Evolutionary conservation across 305 asterid species (phyloP).

Genomic region (Solanum aculeatissimum): DNA sequence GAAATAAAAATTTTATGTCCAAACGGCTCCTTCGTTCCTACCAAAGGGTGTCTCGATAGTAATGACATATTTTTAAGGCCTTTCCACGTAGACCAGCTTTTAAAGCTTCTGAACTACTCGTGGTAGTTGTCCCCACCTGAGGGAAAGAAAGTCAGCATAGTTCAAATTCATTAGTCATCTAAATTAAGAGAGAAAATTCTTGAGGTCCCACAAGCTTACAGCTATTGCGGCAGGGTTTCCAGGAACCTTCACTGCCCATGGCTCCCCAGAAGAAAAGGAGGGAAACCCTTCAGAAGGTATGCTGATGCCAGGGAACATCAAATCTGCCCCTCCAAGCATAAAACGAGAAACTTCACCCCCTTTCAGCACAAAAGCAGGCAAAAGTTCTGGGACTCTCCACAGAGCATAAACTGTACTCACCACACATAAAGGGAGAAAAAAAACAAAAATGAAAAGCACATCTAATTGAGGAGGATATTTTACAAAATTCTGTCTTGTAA

Average conservation of each 20-base stretch:
- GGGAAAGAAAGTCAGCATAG: constrained; percentile 1
- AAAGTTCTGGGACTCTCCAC: constrained; percentile 87
- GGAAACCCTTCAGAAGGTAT: constrained; percentile 73
- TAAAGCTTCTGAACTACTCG: constrained; percentile 73
- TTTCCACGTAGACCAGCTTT: constrained; percentile 91
- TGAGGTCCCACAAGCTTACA: constrained; percentile 34
- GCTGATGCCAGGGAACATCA: constrained; percentile 92
- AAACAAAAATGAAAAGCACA: background rate
- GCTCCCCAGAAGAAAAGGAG: constrained; percentile 72
- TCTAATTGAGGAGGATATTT: background rate
- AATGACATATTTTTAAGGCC: constrained; percentile 74
- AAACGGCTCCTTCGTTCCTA: constrained; percentile 11
- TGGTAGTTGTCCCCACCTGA: constrained; percentile 87
- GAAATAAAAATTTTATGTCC: background rate
- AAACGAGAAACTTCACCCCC: constrained; percentile 89
- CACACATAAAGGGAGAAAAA: constrained; percentile 12
- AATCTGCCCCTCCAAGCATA: constrained; percentile 93
- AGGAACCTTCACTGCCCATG: constrained; percentile 91
- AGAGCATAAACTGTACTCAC: constrained; percentile 66
- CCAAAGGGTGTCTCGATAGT: constrained; percentile 85
- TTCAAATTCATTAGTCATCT: background rate
- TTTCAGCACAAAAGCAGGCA: constrained; percentile 85
- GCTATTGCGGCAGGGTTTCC: constrained; percentile 95
- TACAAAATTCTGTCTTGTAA: background rate
- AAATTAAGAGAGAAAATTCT: background rate